Base-by-base conservation (phyloP, 305 asterid species). In the Solanum hybrid region DNA sequence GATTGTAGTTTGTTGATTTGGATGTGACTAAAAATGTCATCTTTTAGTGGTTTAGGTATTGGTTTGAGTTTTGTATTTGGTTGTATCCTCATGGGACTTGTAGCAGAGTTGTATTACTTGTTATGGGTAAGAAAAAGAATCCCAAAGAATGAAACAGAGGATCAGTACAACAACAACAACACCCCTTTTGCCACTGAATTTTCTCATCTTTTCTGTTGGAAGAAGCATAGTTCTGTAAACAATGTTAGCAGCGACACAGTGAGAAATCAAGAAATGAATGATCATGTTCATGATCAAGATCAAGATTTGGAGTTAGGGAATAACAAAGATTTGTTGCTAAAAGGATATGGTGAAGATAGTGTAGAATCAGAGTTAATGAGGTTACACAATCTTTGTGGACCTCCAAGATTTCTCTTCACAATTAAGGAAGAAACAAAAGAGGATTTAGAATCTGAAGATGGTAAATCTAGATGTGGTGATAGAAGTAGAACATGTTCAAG, bases 371-470 rank as follows among this genome's bases (percentile, higher is more conserved):
- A 96, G 92, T 69, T 96, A 73, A 96, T 96, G 98, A 93, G 97
- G 86, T 83, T 95, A 64, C 98, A 97, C 93, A 96, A 96, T 67
- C 96, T 97, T 7, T 92, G 96, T 89, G 98, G 98, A 34, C 99
- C 98, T 3, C 98, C 99, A 8, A 93, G 98, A 88, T 97, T 97
- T 69, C 96, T 96, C 82, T 97, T 94, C 95, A 94, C 99, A 26
- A 97, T 97, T 79, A 95, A 94, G 67, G 99, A 97, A 77, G 99
- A 97, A 91, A 95, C 97, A 37, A 96, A 73, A 33, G 99, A 97
- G 89, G 99, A 97, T 94, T 94, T 97, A 92, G 99, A 97, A 76
- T 94, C 97, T 1, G 98, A 96, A 0, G 97, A 94, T 90, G 98
- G 95, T 71, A 95, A 88, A 93, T 96, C 98, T 46, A 93, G 88